A percentile compares a stretch with the other conserved stretches of the same genome.
Evolutionary conservation across 2,329 filamentous ascomycete species (phyloP).

Genomic region (Stenocarpella maydis): DNA sequence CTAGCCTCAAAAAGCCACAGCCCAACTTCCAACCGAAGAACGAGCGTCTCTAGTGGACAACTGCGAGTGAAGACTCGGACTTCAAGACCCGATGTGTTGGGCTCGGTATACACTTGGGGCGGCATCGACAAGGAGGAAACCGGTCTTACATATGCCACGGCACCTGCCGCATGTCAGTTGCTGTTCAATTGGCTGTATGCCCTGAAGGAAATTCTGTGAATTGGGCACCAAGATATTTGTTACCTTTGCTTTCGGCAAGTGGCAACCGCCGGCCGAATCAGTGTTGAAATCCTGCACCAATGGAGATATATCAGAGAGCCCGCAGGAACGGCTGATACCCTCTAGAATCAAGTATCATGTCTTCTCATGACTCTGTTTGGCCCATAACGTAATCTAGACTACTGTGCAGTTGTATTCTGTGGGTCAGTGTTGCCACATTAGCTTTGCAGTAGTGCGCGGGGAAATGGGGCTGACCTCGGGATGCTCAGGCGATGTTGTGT

Average conservation of each 20-base stretch:
- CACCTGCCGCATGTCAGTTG: background rate
- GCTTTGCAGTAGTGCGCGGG: background rate
- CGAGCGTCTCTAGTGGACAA: background rate
- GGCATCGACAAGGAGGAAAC: background rate
- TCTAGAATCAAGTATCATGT: background rate
- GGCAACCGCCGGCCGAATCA: background rate
- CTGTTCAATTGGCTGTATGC: background rate
- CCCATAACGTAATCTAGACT: too few relatives aligned
- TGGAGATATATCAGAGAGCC: background rate
- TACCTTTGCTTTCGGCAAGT: background rate
- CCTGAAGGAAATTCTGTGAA: background rate
- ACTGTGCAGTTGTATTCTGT: too few relatives aligned
- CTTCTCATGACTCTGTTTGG: too few relatives aligned
- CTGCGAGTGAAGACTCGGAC: too few relatives aligned
- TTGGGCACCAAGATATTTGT: background rate
- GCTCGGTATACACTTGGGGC: background rate
- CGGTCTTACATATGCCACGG: background rate
- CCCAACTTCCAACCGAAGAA: background rate
- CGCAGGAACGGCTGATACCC: background rate
- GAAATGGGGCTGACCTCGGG: too few relatives aligned
- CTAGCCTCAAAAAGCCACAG: background rate
- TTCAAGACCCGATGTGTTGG: too few relatives aligned
- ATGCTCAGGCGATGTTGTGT: constrained; percentile 4
- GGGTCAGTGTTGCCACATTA: too few relatives aligned
- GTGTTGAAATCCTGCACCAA: background rate